Evolutionary conservation across 441 rosid species (phyloP).

Genomic region (Dalechampia spathulata): DNA sequence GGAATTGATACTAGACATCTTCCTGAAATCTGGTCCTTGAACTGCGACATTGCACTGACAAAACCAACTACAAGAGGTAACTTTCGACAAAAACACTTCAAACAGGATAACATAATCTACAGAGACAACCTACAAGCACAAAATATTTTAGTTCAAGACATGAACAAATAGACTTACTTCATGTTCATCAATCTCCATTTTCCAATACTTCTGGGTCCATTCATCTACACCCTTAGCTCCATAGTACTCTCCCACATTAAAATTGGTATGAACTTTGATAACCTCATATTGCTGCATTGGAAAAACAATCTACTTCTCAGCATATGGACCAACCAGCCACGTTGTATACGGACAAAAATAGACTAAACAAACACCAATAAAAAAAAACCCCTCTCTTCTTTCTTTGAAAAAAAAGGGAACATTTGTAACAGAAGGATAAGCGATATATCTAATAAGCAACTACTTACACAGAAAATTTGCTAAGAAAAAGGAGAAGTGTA

Average conservation of each 20-base stretch:
- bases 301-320: constrained; percentile 3
- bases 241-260: constrained; percentile 57
- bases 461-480: not conserved
- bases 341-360: not conserved
- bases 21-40: not conserved
- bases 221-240: constrained; percentile 76
- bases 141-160: not conserved
- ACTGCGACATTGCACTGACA: not conserved
- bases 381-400: not conserved
- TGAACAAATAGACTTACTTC: constrained; percentile 44
- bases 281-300: constrained; percentile 65
- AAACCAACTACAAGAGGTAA: not conserved
- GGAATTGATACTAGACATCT: no score
- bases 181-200: constrained; percentile 51
- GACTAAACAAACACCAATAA: not conserved
- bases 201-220: constrained; percentile 59
- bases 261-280: constrained; percentile 31
- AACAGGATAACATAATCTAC: not conserved
- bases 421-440: not conserved
- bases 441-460: no score
- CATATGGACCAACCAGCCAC: constrained; percentile 1
- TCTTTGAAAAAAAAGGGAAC: not conserved
- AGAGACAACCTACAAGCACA: not conserved
- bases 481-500: not conserved
- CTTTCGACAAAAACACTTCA: constrained; percentile 1